A percentile compares a stretch with the other conserved stretches of the same genome.
phyloP scores from a whole-genome alignment of 2,329 filamentous ascomycete genomes.

The Fusarium aywerte region DNA sequence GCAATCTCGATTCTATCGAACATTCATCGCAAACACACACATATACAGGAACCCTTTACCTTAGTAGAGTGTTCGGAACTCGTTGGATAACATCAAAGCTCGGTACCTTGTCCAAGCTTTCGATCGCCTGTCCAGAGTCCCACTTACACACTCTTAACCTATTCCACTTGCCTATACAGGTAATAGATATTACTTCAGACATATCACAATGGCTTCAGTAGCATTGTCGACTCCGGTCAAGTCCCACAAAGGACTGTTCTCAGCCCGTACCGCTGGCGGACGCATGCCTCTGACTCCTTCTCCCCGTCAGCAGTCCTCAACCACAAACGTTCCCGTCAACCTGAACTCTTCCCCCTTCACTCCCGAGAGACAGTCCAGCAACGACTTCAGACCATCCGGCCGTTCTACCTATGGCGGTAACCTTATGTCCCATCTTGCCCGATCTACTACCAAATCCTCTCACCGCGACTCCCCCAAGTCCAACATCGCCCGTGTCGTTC shows the following conservation, averaged over 20 bases:
- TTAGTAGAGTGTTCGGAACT: constrained; percentile 70
- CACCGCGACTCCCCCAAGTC: constrained; percentile 94
- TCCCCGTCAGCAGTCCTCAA: constrained; percentile 73
- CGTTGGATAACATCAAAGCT: constrained; percentile 58
- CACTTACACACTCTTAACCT: constrained; percentile 37
- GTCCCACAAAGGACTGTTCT: constrained; percentile 93
- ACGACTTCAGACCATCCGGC: constrained; percentile 63
- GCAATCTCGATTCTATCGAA: constrained; percentile 60
- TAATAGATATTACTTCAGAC: constrained; percentile 20
- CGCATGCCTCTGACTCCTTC: constrained; percentile 95
- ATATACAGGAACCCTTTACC: constrained; percentile 68
- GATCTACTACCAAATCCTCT: constrained; percentile 70
- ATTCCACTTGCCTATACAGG: constrained; percentile 19
- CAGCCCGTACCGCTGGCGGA: constrained; percentile 89
- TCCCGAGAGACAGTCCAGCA: constrained; percentile 69
- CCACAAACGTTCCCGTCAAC: constrained; percentile 61
- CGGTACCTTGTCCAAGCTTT: constrained; percentile 57
- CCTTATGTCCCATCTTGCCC: constrained; percentile 81
- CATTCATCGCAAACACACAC: constrained; percentile 57
- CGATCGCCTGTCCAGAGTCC: constrained; percentile 57
- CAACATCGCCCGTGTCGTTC: constrained; percentile 82
- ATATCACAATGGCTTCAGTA: constrained; percentile 78
- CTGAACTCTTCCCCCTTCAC: constrained; percentile 80
- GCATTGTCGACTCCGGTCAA: constrained; percentile 91
- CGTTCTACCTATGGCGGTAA: constrained; percentile 86